A percentile compares a stretch with the other conserved stretches of the same genome.
phyloP scores from a whole-genome alignment of 2,329 filamentous ascomycete species.

The Stylonectria norvegica region DNA sequence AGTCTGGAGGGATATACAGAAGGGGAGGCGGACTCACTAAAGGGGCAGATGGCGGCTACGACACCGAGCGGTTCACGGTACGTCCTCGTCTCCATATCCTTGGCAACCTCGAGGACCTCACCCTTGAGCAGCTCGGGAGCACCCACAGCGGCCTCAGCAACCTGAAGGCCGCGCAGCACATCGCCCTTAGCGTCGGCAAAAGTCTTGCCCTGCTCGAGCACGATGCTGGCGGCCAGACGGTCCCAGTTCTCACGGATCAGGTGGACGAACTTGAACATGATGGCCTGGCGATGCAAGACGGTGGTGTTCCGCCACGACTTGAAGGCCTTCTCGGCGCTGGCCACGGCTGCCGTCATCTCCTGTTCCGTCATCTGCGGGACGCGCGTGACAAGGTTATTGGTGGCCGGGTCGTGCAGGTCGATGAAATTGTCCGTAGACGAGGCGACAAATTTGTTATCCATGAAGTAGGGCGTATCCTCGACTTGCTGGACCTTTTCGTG shows the following conservation, averaged over 20 bases:
- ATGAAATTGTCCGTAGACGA: slow-evolving; percentile 71
- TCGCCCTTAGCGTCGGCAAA: slow-evolving; percentile 80
- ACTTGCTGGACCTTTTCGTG: slow-evolving; percentile 69
- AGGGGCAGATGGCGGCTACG: slow-evolving; percentile 80
- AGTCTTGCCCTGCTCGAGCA: slow-evolving; percentile 84
- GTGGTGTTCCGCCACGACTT: slow-evolving; percentile 69
- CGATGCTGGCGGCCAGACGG: slow-evolving; percentile 78
- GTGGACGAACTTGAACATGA: slow-evolving; percentile 82
- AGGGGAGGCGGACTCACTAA: slow-evolving; percentile 56
- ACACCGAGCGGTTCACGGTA: slow-evolving; percentile 81
- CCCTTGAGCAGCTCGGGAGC: slow-evolving; percentile 80
- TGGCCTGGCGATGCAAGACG: slow-evolving; percentile 71
- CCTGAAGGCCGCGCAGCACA: slow-evolving; percentile 77
- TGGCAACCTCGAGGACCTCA: slow-evolving; percentile 79
- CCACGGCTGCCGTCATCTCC: slow-evolving; percentile 72
- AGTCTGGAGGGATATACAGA: slow-evolving; percentile 1
- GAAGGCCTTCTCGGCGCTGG: slow-evolving; percentile 73
- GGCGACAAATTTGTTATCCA: slow-evolving; percentile 73
- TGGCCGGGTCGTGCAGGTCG: slow-evolving; percentile 77
- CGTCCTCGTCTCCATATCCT: slow-evolving; percentile 84
- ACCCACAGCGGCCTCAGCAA: slow-evolving; percentile 77
- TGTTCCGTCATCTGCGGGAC: slow-evolving; percentile 77
- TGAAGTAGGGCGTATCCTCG: slow-evolving; percentile 72
- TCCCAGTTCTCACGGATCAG: slow-evolving; percentile 85
- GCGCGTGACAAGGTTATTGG: slow-evolving; percentile 79